phyloP scores from a whole-genome alignment of 163 green algal genomes.

The Chlorella variabilis region DNA sequence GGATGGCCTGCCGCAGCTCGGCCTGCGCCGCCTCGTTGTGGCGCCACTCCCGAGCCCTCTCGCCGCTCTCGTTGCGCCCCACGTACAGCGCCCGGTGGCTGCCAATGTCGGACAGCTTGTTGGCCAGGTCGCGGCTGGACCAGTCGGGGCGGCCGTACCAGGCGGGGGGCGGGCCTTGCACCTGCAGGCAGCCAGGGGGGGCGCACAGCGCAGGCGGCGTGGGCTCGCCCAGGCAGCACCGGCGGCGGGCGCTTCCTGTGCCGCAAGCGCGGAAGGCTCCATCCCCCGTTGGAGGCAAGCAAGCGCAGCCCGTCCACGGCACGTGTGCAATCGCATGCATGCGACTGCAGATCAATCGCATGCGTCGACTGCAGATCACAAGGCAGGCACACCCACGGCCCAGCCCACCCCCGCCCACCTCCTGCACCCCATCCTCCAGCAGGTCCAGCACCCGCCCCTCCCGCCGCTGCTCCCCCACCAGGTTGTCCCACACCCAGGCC shows the following conservation, averaged over 20 bases:
- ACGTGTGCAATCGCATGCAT: too few species aligned
- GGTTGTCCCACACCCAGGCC: constrained; percentile 49
- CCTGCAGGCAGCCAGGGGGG: neutral
- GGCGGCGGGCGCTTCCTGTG: too few species aligned
- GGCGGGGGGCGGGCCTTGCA: constrained; percentile 34
- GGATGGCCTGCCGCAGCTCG: constrained; percentile 47
- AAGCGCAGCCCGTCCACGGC: too few species aligned
- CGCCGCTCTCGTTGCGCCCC: constrained; percentile 21
- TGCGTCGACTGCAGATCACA: too few species aligned
- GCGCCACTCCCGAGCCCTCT: constrained; percentile 37
- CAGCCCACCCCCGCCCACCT: too few species aligned
- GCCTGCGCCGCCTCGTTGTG: constrained; percentile 47
- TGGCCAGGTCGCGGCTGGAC: constrained; percentile 18
- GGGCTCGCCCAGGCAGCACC: too few species aligned
- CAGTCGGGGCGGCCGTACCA: constrained; percentile 33
- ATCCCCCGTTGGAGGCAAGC: too few species aligned
- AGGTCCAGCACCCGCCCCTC: neutral
- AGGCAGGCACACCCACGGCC: too few species aligned
- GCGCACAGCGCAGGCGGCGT: neutral
- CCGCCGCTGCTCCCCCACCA: constrained; percentile 19
- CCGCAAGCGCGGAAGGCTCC: too few species aligned
- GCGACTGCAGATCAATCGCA: too few species aligned
- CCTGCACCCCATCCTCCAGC: constrained; percentile 46
- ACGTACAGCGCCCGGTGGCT: constrained; percentile 32
- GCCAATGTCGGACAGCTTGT: neutral